phyloP scores from a whole-genome alignment of 306 rosid species.

The Trifolium repens region DNA sequence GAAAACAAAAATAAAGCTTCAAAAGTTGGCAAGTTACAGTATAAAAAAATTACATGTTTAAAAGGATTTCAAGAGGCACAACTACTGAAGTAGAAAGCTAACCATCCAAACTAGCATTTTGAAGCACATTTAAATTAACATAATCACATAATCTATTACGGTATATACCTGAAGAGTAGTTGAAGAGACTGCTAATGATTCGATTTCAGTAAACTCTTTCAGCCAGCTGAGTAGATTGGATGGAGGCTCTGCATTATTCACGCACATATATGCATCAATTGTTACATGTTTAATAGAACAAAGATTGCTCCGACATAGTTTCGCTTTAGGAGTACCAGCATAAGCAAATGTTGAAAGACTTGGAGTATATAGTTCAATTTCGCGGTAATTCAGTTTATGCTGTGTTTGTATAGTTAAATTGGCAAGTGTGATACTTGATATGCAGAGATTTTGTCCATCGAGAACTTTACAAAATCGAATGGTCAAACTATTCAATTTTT shows the following conservation, averaged over 20 bases:
- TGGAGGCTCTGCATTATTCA: not conserved
- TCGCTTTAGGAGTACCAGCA: not conserved
- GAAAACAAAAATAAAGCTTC: not conserved
- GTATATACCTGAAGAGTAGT: not conserved
- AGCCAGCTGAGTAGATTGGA: not conserved
- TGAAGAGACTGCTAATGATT: not conserved
- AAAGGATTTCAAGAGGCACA: no score
- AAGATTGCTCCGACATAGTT: not conserved
- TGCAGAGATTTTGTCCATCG: not conserved
- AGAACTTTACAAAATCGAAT: not conserved
- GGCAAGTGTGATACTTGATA: not conserved
- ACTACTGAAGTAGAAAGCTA: no score
- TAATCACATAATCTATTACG: no score
- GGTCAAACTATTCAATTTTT: not conserved
- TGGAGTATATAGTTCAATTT: not conserved
- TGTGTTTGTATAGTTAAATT: no score
- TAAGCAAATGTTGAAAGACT: not conserved
- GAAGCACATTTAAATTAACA: no score
- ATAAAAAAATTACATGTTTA: no score
- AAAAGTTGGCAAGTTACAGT: no score
- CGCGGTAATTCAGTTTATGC: no score
- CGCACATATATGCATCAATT: not conserved
- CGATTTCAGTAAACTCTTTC: not conserved
- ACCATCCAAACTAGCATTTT: no score
- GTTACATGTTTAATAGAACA: no score